Conservation (phyloP, 805 yeast species). For the Wickerhamiella nectarea region DNA sequence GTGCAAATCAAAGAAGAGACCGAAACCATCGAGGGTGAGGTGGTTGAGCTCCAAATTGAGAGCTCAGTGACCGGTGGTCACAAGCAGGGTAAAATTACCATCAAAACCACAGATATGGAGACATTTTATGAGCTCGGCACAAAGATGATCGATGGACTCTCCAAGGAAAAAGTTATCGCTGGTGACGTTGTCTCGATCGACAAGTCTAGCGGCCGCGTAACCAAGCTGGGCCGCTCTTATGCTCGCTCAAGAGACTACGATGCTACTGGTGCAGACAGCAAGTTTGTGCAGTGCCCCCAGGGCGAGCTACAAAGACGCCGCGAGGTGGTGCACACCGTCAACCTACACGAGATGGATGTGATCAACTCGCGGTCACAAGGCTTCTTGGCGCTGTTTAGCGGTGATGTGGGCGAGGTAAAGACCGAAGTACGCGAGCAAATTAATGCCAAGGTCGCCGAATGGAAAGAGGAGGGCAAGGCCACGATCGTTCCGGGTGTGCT, state of each 20-base stretch:
- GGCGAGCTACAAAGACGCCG: slow-evolving; percentile 95
- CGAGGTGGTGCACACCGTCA: slow-evolving; percentile 94
- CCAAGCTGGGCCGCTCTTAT: slow-evolving; percentile 89
- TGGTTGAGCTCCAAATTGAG: slow-evolving; percentile 90
- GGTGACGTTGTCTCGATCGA: slow-evolving; percentile 96
- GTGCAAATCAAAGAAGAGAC: slow-evolving; percentile 92
- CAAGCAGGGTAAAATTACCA: slow-evolving; percentile 94
- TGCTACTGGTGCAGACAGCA: slow-evolving; percentile 97
- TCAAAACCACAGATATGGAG: slow-evolving; percentile 96
- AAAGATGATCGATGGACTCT: slow-evolving; percentile 86
- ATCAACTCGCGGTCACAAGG: slow-evolving; percentile 97
- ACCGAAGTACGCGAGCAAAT: slow-evolving; percentile 93
- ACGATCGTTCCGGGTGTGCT: slow-evolving; percentile 92
- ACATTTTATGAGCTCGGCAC: slow-evolving; percentile 91
- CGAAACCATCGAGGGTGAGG: slow-evolving; percentile 97
- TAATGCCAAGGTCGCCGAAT: slow-evolving; percentile 90
- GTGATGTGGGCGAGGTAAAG: slow-evolving; percentile 95
- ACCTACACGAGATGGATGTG: slow-evolving; percentile 93
- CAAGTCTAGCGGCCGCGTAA: slow-evolving; percentile 86
- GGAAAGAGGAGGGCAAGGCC: slow-evolving; percentile 98
- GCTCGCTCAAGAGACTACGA: slow-evolving; percentile 95
- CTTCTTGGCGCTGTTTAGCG: slow-evolving; percentile 84
- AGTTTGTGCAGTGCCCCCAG: slow-evolving; percentile 95
- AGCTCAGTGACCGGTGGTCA: slow-evolving; percentile 93
- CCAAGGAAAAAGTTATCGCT: slow-evolving; percentile 88